Conservation (phyloP, 495 filamentous ascomycete species). For the Saxispiralis lemnorum region DNA sequence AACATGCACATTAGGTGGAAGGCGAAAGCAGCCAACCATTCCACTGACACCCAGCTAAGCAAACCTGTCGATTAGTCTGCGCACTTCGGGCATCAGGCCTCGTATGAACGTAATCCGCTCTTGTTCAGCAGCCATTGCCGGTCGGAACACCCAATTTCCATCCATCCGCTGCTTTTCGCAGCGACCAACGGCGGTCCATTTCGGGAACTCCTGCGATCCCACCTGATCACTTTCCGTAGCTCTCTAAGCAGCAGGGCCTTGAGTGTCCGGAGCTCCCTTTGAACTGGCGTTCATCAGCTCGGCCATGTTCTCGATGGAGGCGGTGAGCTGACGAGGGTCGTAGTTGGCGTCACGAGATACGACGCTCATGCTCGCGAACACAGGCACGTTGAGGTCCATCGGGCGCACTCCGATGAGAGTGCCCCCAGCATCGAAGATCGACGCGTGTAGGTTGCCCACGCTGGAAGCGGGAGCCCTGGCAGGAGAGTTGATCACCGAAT, state of each 20-base stretch:
- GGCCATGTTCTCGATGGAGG: background rate
- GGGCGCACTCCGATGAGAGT: background rate
- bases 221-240: background rate
- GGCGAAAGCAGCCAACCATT: too few species aligned
- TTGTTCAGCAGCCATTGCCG: too few species aligned
- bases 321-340: constrained; percentile 2
- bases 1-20: too few species aligned
- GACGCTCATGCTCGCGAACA: background rate
- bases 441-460: background rate
- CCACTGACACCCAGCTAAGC: too few species aligned
- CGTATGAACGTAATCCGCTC: too few species aligned
- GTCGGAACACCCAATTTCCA: background rate
- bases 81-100: too few species aligned
- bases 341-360: background rate
- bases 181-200: background rate
- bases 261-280: background rate
- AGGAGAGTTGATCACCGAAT: background rate
- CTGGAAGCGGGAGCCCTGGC: background rate
- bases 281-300: background rate
- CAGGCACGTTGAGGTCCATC: background rate
- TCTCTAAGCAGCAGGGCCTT: background rate
- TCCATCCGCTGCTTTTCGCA: background rate
- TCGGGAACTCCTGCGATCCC: background rate
- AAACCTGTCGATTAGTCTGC: too few species aligned
- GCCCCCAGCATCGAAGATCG: constrained; percentile 2